Percentiles rank a stretch among this genome's conserved stretches.
Conservation (phyloP, 23 red algal genomes). For the Agarophyton chilense region DNA sequence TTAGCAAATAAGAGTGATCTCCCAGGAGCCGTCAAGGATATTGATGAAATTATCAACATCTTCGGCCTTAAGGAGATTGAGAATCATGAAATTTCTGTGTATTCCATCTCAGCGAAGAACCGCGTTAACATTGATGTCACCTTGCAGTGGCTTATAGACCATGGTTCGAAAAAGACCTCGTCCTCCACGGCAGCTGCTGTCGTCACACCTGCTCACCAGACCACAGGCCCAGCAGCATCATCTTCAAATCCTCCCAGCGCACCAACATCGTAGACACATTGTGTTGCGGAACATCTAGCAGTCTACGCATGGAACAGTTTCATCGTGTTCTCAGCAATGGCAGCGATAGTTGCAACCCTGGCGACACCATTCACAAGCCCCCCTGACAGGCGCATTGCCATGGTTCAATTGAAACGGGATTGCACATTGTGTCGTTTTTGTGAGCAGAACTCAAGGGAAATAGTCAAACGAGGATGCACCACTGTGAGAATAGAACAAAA, state of each 20-base stretch:
- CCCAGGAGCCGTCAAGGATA: constrained; percentile 72
- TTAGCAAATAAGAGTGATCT: constrained; percentile 91
- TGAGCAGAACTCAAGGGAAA: neutral
- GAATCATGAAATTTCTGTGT: constrained; percentile 77
- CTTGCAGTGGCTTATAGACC: constrained; percentile 83
- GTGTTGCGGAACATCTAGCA: neutral
- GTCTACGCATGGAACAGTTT: neutral
- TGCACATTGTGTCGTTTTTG: neutral
- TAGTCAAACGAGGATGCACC: neutral
- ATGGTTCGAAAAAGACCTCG: constrained; percentile 72
- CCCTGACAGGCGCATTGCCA: neutral
- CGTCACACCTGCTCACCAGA: neutral
- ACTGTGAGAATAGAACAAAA: neutral
- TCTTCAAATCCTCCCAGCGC: neutral
- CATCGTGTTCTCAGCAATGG: no score
- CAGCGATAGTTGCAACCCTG: neutral
- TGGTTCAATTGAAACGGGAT: neutral
- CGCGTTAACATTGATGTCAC: constrained; percentile 84
- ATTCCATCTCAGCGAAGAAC: constrained; percentile 86
- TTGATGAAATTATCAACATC: constrained; percentile 75
- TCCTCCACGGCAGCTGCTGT: constrained; percentile 53
- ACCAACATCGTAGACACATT: neutral
- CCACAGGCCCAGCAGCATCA: neutral
- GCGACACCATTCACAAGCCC: neutral
- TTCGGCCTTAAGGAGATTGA: constrained; percentile 75